Percentiles rank a stretch among this genome's conserved stretches.
These are phyloP conservation scores for Microcyclospora tardicrescens DNA, from an alignment of 2,329 filamentous ascomycete species.

Conservation along the genomic window DNA sequence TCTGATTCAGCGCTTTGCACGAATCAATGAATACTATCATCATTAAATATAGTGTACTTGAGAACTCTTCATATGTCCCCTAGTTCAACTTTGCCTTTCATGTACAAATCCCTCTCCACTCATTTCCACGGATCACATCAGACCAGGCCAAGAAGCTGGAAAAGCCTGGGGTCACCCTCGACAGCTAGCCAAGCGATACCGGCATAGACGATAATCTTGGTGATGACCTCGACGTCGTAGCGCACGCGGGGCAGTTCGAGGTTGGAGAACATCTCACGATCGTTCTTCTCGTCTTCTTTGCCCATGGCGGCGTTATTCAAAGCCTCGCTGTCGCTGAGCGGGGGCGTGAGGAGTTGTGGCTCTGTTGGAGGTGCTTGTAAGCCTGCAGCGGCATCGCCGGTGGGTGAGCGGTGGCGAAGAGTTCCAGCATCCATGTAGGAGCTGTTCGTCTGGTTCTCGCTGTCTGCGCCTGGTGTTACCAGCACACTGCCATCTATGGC, in stretches of 20 bases:
- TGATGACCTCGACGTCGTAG: constrained; percentile 98
- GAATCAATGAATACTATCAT: no score
- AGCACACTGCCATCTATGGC: background rate
- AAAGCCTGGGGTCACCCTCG: constrained; percentile 59
- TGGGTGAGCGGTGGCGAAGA: constrained; percentile 1
- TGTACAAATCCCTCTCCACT: no score
- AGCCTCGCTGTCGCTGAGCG: constrained; percentile 20
- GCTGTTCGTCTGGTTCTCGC: background rate
- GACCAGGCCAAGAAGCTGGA: constrained; percentile 26
- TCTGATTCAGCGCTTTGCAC: no score
- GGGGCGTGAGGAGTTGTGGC: constrained; percentile 25
- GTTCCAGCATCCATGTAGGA: background rate
- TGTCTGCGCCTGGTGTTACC: background rate
- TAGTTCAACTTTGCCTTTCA: no score
- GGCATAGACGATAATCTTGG: constrained; percentile 87
- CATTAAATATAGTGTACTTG: no score
- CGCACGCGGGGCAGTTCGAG: constrained; percentile 77
- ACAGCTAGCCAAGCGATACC: constrained; percentile 77
- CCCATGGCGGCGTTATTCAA: constrained; percentile 1
- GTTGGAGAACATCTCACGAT: constrained; percentile 63
- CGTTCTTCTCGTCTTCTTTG: constrained; percentile 24
- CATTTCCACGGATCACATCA: background rate
- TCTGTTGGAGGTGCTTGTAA: constrained; percentile 16
- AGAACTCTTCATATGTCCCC: no score
- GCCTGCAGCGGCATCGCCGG: background rate